Percentiles rank a stretch among this genome's conserved stretches.
Conservation (phyloP, 257 asterid species). For the Gardenia jasminoides region DNA sequence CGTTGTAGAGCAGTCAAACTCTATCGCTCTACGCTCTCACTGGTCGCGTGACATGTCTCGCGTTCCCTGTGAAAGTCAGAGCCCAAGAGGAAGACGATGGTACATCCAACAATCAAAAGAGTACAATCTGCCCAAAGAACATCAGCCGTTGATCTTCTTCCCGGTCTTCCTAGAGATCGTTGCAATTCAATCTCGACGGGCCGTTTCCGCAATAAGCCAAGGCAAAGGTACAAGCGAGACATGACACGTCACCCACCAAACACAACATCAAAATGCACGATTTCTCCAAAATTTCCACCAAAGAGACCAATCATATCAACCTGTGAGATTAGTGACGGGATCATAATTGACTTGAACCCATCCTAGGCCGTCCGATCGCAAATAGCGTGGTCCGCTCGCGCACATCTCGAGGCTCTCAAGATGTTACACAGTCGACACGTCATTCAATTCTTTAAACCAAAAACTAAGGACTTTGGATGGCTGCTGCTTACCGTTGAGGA, state of each 20-base stretch:
- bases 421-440: slow-evolving; percentile 32
- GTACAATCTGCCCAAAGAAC: neutral
- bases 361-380: slow-evolving; percentile 22
- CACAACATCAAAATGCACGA: slow-evolving; percentile 11
- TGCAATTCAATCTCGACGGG: neutral
- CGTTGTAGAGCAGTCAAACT: neutral
- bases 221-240: slow-evolving; percentile 3
- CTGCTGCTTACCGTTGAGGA: slow-evolving; percentile 38
- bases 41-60: slow-evolving; percentile 9
- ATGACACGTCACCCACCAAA: slow-evolving; percentile 17
- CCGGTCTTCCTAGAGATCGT: neutral
- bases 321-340: slow-evolving; percentile 13
- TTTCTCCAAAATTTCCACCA: neutral
- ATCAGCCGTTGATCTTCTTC: slow-evolving; percentile 10
- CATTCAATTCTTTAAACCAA: slow-evolving; percentile 13
- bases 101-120: neutral
- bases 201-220: neutral
- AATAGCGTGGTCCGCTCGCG: slow-evolving; percentile 33
- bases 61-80: slow-evolving; percentile 15
- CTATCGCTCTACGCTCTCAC: neutral
- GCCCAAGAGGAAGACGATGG: neutral
- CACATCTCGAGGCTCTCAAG: slow-evolving; percentile 36
- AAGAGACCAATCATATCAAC: slow-evolving; percentile 12
- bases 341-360: slow-evolving; percentile 11
- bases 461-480: slow-evolving; percentile 18